Evolutionary conservation across 352 stramenopile genomes (phyloP), one percentile per base, ranked within the genome.

Genomic region (Globisporangium mamillatum): DNA sequence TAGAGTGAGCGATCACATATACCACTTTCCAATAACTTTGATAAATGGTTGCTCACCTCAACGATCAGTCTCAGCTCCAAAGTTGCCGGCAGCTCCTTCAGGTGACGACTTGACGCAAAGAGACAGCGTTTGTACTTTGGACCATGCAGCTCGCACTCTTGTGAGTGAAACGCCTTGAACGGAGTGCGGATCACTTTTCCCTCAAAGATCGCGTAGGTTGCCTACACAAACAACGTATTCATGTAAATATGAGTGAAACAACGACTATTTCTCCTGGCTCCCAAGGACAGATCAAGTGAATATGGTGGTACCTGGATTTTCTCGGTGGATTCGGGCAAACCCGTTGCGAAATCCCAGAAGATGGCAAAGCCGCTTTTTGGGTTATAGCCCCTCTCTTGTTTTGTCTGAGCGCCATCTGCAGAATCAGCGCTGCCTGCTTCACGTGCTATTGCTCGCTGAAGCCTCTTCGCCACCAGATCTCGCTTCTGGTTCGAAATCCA

Each of bases 401-500:
- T 44, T 53, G 27, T 1, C 38, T 71, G 68, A n/a, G 12, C 38
- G 34, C 9, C 27, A 34, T 22, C 0, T 0, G n/a, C 41, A 34
- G 52, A n/a, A 12, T n/a, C 25, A 50, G 38, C 68, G n/a, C 44
- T 24, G 44, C 44, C 18, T 24, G 61, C 38, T 34, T 76, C 66
- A 36, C 63, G 73, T 20, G 71, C 74, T 12, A 86, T 68, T 27
- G 71, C 67, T 59, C 74, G 81, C 27, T 88, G 72, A 32, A 89
- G 64, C 10, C 79, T 77, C 53, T 74, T 67, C 1, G 70, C 48
- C 32, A 88, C 60, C 22, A 89, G 34, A 18, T 87, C 76, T 65
- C 76, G 76, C 52, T 89, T 89, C 54, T 89, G 79, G n/a, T 67
- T 74, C 16, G 70, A 70, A 18, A 89, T 20, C 79, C 81, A 89